phyloP scores from a whole-genome alignment of 2,329 filamentous ascomycete species.

The Calonectria hawksworthii region DNA sequence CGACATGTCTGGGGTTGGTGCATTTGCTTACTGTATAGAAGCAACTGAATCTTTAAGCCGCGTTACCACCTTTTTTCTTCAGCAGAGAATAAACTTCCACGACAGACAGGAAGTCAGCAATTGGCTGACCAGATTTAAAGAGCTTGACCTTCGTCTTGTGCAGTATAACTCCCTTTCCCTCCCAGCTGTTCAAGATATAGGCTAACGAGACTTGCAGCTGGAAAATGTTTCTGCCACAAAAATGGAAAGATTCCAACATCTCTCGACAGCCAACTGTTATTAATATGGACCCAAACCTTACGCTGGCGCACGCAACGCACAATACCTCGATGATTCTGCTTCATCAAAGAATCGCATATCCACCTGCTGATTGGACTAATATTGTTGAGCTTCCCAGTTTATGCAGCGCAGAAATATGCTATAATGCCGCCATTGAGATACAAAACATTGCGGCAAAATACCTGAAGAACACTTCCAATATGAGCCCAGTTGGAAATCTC shows the following conservation, averaged over 20 bases:
- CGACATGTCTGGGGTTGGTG: slow-evolving; percentile 20
- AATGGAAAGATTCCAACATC: slow-evolving; percentile 27
- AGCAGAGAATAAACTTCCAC: slow-evolving; percentile 53
- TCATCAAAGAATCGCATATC: slow-evolving; percentile 26
- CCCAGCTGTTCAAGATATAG: neutral
- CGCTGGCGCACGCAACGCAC: slow-evolving; percentile 18
- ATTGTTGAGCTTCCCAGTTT: slow-evolving; percentile 20
- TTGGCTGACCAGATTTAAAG: slow-evolving; percentile 57
- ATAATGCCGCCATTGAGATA: slow-evolving; percentile 22
- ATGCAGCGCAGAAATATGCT: slow-evolving; percentile 19
- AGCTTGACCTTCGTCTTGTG: slow-evolving; percentile 18
- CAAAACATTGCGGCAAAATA: slow-evolving; percentile 23
- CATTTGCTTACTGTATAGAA: slow-evolving; percentile 59
- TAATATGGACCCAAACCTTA: slow-evolving; percentile 25
- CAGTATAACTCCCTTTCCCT: neutral
- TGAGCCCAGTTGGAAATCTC: slow-evolving; percentile 15
- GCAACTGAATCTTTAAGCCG: slow-evolving; percentile 59
- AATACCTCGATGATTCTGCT: slow-evolving; percentile 23
- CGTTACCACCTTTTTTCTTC: slow-evolving; percentile 58
- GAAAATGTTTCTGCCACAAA: slow-evolving; percentile 26
- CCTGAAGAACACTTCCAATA: slow-evolving; percentile 4
- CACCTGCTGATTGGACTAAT: slow-evolving; percentile 12
- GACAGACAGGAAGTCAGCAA: slow-evolving; percentile 52
- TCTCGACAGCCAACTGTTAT: slow-evolving; percentile 19
- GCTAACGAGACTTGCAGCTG: neutral